Base-by-base conservation (phyloP, 768 basidiomycete species). In the Holtermannia corniformis region DNA sequence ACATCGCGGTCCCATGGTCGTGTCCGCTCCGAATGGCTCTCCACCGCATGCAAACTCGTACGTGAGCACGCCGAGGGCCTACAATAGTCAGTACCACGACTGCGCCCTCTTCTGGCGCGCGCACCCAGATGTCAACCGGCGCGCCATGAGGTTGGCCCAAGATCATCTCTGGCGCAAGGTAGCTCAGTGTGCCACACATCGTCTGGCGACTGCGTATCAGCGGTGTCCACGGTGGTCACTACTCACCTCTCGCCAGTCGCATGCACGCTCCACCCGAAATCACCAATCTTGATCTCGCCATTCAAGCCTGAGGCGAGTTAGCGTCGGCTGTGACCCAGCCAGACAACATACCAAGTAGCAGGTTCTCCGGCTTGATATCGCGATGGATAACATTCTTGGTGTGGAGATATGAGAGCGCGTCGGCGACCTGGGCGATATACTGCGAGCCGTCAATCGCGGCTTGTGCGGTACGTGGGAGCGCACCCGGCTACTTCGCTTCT, bases 321-420 rank as follows among this genome's bases (percentile, higher is more conserved):
- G 25, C 20, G 16, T 3, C 41, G 23, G 14, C 4, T 41, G 20
- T 5, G 21, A 11, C 40, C 25, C n/a, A n/a, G n/a, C n/a, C n/a
- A n/a, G n/a, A n/a, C n/a, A n/a, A n/a, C 52, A 24, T 81, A 11
- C 92, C 92, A 5, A 97, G 75, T 23, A 99, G 78, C 43, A 99
- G 74, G 71, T 99, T 99, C 75, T 99, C 93, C 0, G 95, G 95
- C 73, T 99, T 99, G 75, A 99, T 97, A 64, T 99, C 95, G 23
- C 95, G 82, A 73, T 99, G 95, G 48, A 97, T 99, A 65, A 99
- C 88, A 65, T 97, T 88, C 65, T 97, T 96, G 44, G 77, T 75
- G 65, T 99, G 95, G 10, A 97, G 78, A 70, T 99, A 97, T 13
- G 76, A 76, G 47, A 99, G 76, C 4, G 92, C 95, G 71, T 96